Conservation (phyloP, 208 protist species). For the Trypanosoma lewisi region DNA sequence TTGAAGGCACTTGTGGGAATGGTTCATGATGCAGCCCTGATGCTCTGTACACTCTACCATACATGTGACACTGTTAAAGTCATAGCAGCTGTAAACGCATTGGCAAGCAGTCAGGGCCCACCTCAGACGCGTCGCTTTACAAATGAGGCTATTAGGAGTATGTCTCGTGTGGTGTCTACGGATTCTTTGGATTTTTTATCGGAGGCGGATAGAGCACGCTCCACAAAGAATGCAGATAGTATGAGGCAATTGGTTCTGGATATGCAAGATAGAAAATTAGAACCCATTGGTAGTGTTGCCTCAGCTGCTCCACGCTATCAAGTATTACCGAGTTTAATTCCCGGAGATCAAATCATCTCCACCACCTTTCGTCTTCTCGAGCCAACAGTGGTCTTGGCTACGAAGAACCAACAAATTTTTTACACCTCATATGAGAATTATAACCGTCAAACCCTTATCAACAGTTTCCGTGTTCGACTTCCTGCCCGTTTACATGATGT, state of each 20-base stretch:
- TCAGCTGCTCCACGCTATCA: constrained; percentile 34
- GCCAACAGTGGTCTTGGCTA: constrained; percentile 71
- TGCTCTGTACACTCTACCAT: constrained; percentile 66
- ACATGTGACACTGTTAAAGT: constrained; percentile 74
- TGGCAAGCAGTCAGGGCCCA: constrained; percentile 34
- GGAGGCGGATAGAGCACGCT: constrained; percentile 72
- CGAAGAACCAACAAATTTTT: constrained; percentile 59
- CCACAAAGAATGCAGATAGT: constrained; percentile 73
- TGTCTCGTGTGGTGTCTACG: constrained; percentile 71
- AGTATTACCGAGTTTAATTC: constrained; percentile 52
- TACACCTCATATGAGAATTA: constrained; percentile 82
- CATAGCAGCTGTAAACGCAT: constrained; percentile 40
- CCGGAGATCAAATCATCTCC: constrained; percentile 62
- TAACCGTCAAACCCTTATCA: constrained; percentile 48
- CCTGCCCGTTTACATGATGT: constrained; percentile 65
- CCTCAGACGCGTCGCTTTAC: constrained; percentile 76
- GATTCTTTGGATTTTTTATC: constrained; percentile 58
- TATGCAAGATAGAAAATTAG: constrained; percentile 59
- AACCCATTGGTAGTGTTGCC: constrained; percentile 26
- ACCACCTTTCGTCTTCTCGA: constrained; percentile 70
- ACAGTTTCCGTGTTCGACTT: constrained; percentile 63
- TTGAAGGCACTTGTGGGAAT: constrained; percentile 52
- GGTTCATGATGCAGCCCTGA: constrained; percentile 77
- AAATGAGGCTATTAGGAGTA: constrained; percentile 72
- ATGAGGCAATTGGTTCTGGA: constrained; percentile 84